phyloP scores from a whole-genome alignment of 2,329 filamentous ascomycete genomes.

The Samsoniella hepiali region DNA sequence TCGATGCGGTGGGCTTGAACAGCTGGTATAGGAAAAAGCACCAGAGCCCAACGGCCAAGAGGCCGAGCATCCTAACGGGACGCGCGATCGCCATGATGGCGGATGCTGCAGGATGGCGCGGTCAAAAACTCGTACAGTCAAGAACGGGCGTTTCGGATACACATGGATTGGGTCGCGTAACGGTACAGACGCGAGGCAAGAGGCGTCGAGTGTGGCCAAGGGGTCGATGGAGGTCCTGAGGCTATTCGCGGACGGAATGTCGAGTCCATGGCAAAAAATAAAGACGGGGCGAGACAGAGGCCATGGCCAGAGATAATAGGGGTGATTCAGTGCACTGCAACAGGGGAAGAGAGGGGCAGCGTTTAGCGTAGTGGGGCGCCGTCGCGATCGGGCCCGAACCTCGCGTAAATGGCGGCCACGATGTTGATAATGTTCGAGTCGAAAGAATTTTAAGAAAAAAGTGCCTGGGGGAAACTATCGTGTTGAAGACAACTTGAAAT shows the following conservation, averaged over 20 bases:
- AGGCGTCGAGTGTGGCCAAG: not conserved
- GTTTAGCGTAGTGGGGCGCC: not conserved
- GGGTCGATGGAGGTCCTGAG: constrained; percentile 1
- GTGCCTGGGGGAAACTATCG: too few species aligned
- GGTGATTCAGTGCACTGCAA: not conserved
- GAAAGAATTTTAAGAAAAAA: not conserved
- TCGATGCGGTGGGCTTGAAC: constrained; percentile 54
- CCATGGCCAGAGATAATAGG: constrained; percentile 9
- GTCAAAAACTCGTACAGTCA: not conserved
- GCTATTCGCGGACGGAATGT: constrained; percentile 9
- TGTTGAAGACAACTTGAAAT: too few species aligned
- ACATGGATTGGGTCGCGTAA: constrained; percentile 11
- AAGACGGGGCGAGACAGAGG: constrained; percentile 3
- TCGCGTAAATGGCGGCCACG: not conserved
- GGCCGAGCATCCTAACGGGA: constrained; percentile 75
- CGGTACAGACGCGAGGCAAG: not conserved
- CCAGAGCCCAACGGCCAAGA: constrained; percentile 68
- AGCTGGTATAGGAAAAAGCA: constrained; percentile 77
- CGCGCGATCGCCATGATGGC: constrained; percentile 75
- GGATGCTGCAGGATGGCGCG: not conserved
- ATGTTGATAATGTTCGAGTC: not conserved
- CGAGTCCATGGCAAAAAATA: not conserved
- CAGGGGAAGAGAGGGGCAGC: not conserved
- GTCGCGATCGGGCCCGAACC: not conserved
- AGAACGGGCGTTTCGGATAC: constrained; percentile 1